phyloP scores from a whole-genome alignment of 345 rosid genomes.

The Acer saccharum region DNA sequence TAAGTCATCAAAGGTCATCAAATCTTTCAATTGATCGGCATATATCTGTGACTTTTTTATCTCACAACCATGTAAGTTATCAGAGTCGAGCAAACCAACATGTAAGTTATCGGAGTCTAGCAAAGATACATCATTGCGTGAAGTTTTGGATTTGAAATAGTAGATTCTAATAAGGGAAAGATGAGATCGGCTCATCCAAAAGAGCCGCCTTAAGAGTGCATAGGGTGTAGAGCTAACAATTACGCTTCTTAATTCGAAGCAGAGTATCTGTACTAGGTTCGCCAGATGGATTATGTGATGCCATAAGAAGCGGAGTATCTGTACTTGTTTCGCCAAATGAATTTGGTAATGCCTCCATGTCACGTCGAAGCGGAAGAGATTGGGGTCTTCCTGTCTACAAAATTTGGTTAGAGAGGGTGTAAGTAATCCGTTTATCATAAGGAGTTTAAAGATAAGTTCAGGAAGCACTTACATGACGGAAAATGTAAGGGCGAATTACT shows the following conservation, averaged over 20 bases:
- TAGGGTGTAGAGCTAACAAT: constrained; percentile 41
- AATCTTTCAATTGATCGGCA: constrained; percentile 39
- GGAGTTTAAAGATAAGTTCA: background rate
- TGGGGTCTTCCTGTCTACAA: constrained; percentile 67
- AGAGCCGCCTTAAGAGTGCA: constrained; percentile 38
- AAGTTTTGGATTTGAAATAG: constrained; percentile 28
- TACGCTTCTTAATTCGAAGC: constrained; percentile 65
- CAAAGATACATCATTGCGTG: constrained; percentile 30
- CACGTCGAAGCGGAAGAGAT: constrained; percentile 40
- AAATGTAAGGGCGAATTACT: constrained; percentile 32
- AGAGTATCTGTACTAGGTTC: constrained; percentile 53
- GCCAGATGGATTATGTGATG: constrained; percentile 60
- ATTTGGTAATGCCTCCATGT: constrained; percentile 73
- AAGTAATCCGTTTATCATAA: constrained; percentile 11
- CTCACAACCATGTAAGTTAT: constrained; percentile 25
- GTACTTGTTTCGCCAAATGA: constrained; percentile 58
- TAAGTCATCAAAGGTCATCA: constrained; percentile 27
- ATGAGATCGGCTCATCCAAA: constrained; percentile 53
- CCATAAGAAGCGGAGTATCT: constrained; percentile 50
- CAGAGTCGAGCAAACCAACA: constrained; percentile 34
- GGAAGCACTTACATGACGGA: constrained; percentile 43
- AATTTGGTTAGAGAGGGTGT: constrained; percentile 35
- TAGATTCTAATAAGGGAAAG: constrained; percentile 50
- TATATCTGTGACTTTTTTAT: constrained; percentile 8
- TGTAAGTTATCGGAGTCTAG: constrained; percentile 34